Base-by-base conservation (phyloP, 2,329 filamentous ascomycete species). In the Blumeria hordei region DNA sequence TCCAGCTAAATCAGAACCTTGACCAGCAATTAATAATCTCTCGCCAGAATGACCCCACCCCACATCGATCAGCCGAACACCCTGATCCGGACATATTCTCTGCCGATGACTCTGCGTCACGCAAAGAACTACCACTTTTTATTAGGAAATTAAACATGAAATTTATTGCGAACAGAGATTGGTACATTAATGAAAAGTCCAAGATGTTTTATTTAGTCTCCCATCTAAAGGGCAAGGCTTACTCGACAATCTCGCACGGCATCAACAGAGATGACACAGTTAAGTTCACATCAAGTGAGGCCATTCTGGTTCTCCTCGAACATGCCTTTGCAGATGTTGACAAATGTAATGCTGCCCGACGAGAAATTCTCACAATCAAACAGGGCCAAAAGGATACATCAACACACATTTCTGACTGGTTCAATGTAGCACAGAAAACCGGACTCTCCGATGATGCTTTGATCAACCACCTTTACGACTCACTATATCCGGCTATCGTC, bases 1-100 rank as follows among this genome's bases (percentile, higher is more conserved):
- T 41, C 37, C 49, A 51, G 33, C 49, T n/a, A 51, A 51, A 34
- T 14, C 28, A 51, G 49, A 51, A 51, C n/a, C 49, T 51, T 12
- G 32, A 51, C 32, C 28, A 51, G 4, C 49, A 51, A 51, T 16
- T 36, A 14, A 34, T 18, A 14, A 34, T 12, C 32, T 35, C 49
- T 34, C 32, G 28, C 8, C 49, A 51, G 32, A 35, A 34, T 16
- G 32, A 35, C 11, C 28, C 14, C n/a, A 18, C 32, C 16, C 32
- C 49, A 51, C 28, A 34, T 36, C 32, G 32, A 51, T 12, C 41
- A 45, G 41, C 41, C n/a, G 41, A 45, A 45, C 41, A 45, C n/a
- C 41, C 41, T 45, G 41, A 45, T 3, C 41, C 41, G 9, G 41
- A 45, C 6, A 18, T 45, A 9, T 45, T 45, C 41, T 45, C 41